Base-by-base conservation (phyloP, 2,329 filamentous ascomycete genomes). In the Cladosporium sp. region DNA sequence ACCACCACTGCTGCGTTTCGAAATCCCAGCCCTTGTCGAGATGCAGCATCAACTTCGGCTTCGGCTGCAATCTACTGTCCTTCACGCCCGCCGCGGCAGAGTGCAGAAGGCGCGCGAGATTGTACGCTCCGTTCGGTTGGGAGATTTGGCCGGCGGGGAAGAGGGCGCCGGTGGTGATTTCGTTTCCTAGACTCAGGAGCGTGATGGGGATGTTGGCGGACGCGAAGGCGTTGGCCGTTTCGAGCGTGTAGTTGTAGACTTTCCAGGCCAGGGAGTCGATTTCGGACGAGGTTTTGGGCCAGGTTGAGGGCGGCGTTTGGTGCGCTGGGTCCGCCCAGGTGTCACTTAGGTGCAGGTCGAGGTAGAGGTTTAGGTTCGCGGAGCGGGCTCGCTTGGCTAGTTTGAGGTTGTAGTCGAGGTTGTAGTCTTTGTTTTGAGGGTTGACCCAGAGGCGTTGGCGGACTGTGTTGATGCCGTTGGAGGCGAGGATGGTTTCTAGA, bases 111-210 rank as follows among this genome's bases (percentile, higher is more conserved):
- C 62, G 58, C 11, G 65, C 63, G 33, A 66, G 62, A 52, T 67
- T 67, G 15, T 60, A 53, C 4, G 68, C 57, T 1, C 58, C 59
- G 4, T 55, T 53, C 3, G 53, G 36, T 43, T 56, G 61, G 5
- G 64, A 55, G 25, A 62, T 58, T 25, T 62, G 52, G 20, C 65
- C 67, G 0, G 61, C 49, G 2, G 67, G 67, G 59, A 63, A 69
- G 38, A 69, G 57, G 46, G 67, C 56, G 15, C 67, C 67, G 38
- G 60, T 56, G 12, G 62, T 58, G 54, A 69, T 67, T 57, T 69
- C 67, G 43, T 69, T 69, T 25, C 67, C 67, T 15, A 69, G 60
- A 4, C 58, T 69, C 3, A 75, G 69, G 22, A 72, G 64, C 25
- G 57, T 59, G 16, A 71, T 59, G 16, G 64, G 55, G 35, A 75